Evolutionary conservation across 768 basidiomycete species (phyloP).

Genomic region (Candolleomyces aberdarensis): DNA sequence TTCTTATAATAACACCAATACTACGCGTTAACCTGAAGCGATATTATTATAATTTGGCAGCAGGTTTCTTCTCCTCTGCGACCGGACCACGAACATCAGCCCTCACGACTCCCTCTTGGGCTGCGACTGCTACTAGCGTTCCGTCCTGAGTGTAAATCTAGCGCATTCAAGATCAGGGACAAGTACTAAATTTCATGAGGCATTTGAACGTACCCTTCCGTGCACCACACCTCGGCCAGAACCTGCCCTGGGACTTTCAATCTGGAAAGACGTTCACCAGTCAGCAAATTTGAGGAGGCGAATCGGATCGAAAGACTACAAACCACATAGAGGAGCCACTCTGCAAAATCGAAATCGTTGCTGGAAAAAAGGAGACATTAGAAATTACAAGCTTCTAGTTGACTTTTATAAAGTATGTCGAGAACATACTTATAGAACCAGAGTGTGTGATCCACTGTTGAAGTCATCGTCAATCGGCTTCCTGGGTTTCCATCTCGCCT

Average conservation of each 20-base stretch:
- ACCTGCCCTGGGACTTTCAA: constrained; percentile 59
- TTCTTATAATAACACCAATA: neutral
- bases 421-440: constrained; percentile 68
- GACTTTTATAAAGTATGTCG: neutral
- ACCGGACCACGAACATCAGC: constrained; percentile 47
- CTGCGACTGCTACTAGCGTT: constrained; percentile 66
- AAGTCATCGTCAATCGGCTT: constrained; percentile 57
- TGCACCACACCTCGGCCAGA: constrained; percentile 69
- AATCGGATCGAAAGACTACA: constrained; percentile 19
- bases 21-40: neutral
- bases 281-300: neutral
- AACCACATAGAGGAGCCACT: constrained; percentile 80
- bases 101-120: constrained; percentile 79
- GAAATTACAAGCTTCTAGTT: too few species aligned
- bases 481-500: constrained; percentile 46
- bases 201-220: constrained; percentile 48
- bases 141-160: constrained; percentile 72
- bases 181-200: neutral
- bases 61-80: constrained; percentile 15
- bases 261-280: constrained; percentile 32
- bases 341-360: constrained; percentile 71
- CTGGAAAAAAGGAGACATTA: constrained; percentile 29
- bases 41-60: constrained; percentile 6
- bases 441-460: constrained; percentile 75
- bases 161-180: neutral